A percentile compares a stretch with the other conserved stretches of the same genome.
phyloP scores from a whole-genome alignment of 495 filamentous ascomycete species.

The Staphylotrichum tortipilum region DNA sequence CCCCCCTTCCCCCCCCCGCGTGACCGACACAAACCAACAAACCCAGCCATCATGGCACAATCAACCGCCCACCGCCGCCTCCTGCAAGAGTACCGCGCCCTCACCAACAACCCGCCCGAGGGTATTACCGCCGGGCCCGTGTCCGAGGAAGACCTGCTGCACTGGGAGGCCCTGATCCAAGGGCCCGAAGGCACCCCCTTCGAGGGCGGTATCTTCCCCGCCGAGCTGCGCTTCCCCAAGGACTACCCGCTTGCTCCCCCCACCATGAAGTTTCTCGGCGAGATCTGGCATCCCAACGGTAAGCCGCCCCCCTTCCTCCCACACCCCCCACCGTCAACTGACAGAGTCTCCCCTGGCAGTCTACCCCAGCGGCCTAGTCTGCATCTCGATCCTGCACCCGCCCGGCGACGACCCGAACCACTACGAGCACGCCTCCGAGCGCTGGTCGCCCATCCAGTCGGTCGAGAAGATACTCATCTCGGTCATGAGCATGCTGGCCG shows the following conservation, averaged over 20 bases:
- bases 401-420: constrained; percentile 98
- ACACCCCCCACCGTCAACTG: no score
- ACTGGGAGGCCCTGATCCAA: constrained; percentile 95
- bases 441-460: constrained; percentile 93
- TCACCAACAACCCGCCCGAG: constrained; percentile 68
- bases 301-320: constrained; percentile 12
- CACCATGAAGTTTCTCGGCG: constrained; percentile 85
- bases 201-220: constrained; percentile 88
- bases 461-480: constrained; percentile 97
- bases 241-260: constrained; percentile 93
- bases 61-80: constrained; percentile 83
- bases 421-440: constrained; percentile 92
- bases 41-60: constrained; percentile 42
- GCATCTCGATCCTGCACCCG: constrained; percentile 95
- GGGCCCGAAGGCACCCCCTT: constrained; percentile 94
- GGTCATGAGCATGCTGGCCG: constrained; percentile 98
- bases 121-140: constrained; percentile 94
- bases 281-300: constrained; percentile 98
- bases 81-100: constrained; percentile 87
- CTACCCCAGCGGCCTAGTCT: constrained; percentile 83
- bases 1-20: background rate
- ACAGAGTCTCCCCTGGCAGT: constrained; percentile 44
- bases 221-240: constrained; percentile 87
- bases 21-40: background rate
- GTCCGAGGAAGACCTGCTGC: constrained; percentile 87